phyloP scores from a whole-genome alignment of 208 protist genomes.

The Willaertia magna region DNA sequence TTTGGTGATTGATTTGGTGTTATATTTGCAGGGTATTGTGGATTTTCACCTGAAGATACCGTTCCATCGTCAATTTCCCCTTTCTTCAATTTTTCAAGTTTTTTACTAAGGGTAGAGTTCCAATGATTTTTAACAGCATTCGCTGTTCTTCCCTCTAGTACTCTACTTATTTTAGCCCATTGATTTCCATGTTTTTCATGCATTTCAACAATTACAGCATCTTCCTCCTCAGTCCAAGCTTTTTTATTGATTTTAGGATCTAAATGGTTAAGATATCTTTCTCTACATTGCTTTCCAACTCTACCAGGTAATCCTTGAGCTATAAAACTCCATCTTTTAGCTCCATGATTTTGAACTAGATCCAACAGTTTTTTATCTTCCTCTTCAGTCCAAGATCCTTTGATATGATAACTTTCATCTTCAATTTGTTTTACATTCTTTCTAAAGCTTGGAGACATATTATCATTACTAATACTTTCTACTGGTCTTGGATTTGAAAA shows the following conservation, averaged over 20 bases:
- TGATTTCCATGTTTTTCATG: constrained; percentile 20
- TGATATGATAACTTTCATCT: background rate
- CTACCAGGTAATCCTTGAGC: constrained; percentile 25
- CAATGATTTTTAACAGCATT: constrained; percentile 33
- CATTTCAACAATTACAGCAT: constrained; percentile 15
- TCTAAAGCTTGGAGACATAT: background rate
- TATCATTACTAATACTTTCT: background rate
- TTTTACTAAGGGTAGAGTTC: constrained; percentile 19
- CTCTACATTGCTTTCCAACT: constrained; percentile 34
- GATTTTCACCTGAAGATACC: too few species aligned
- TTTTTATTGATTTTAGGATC: constrained; percentile 29
- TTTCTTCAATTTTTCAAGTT: background rate
- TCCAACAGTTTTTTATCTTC: constrained; percentile 26
- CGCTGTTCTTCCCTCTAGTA: constrained; percentile 23
- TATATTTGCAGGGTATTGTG: too few species aligned
- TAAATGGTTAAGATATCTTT: constrained; percentile 36
- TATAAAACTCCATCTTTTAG: constrained; percentile 32
- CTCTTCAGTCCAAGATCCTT: constrained; percentile 28
- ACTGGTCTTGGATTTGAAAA: background rate
- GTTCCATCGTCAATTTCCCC: too few species aligned
- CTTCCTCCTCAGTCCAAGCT: constrained; percentile 27
- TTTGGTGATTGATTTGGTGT: too few species aligned
- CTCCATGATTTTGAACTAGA: constrained; percentile 24
- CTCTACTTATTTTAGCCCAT: constrained; percentile 27
- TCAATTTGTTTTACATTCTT: background rate